Evolutionary conservation across 2,329 filamentous ascomycete species (phyloP), one percentile per base, ranked within the genome.

Genomic region (Fusarium tjaetaba): DNA sequence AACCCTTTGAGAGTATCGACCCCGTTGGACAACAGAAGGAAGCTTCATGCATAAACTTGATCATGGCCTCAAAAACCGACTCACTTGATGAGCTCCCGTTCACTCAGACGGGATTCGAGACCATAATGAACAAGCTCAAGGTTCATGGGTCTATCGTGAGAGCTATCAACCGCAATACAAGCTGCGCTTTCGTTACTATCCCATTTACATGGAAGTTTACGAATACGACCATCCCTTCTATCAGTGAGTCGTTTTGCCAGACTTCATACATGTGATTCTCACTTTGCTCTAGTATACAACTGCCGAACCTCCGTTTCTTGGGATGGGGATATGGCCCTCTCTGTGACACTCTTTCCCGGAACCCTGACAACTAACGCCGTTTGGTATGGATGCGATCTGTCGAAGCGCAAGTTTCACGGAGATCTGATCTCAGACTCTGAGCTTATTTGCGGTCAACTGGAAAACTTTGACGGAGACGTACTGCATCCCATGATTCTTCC

Each of bases 151-250:
- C 67, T 3, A 70, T 69, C 3, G n/a, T 52, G 2, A n/a, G 65
- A 1, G 65, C 20, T 10, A 69, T 69, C 45, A 69, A 69, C 9
- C 52, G 65, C 22, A 69, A 70, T 30, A 59, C 52, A 0, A 49
- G 34, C 7, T 70, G 64, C 16, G 11, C 11, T 0, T 68, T 68
- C 5, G 22, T 26, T 2, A 5, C 20, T 1, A 4, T 58, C 7
- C 51, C 64, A 1, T 68, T 38, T 10, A 11, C 38, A 22, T 68
- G 60, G 32, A 34, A 14, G 1, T n/a, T 6, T 3, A 3, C 30
- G 5, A 34, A 0, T 7, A 14, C 4, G 14, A 5, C 4, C 20
- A 11, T 2, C 5, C n/a, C 42, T 1, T 16, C 52, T 4, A 53
- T 58, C 2, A 24, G 66, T 58, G 14, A 11, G 22, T 26, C 1